A percentile compares a stretch with the other conserved stretches of the same genome.
Conservation (phyloP, 2,329 filamentous ascomycete genomes). For the Periglandula ipomoeae region DNA sequence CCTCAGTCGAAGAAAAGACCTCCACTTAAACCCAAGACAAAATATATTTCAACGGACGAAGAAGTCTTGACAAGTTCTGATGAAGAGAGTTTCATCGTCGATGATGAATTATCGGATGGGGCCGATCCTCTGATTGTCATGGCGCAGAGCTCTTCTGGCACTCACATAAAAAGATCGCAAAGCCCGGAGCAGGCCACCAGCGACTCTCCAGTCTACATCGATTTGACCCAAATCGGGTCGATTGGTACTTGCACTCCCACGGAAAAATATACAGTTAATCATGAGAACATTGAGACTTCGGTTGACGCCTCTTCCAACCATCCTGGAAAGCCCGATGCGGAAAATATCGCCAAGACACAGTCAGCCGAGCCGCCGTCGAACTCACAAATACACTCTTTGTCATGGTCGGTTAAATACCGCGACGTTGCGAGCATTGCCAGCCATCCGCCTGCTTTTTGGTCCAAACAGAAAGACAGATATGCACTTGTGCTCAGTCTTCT, state of each 20-base stretch:
- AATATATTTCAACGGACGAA: slow-evolving; percentile 23
- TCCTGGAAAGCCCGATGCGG: neutral
- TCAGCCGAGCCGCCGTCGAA: neutral
- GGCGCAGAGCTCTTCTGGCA: neutral
- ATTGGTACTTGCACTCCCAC: slow-evolving; percentile 9
- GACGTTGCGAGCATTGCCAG: slow-evolving; percentile 13
- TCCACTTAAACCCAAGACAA: slow-evolving; percentile 1
- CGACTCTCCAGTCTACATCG: slow-evolving; percentile 17
- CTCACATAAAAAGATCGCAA: neutral
- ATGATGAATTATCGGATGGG: neutral
- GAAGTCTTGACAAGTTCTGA: slow-evolving; percentile 44
- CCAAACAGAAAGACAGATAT: slow-evolving; percentile 18
- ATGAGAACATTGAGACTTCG: slow-evolving; percentile 17
- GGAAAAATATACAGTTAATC: neutral
- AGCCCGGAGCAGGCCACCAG: slow-evolving; percentile 7
- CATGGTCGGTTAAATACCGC: slow-evolving; percentile 4
- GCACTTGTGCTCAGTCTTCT: slow-evolving; percentile 21
- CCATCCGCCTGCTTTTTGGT: slow-evolving; percentile 15
- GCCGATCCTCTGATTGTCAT: neutral
- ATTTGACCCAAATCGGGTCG: slow-evolving; percentile 20
- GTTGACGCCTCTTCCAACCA: slow-evolving; percentile 5
- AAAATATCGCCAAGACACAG: neutral
- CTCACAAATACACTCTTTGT: neutral
- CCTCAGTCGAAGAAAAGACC: slow-evolving; percentile 12
- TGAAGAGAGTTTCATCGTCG: slow-evolving; percentile 41